These are phyloP conservation scores for Fraxinus pennsylvanica DNA, from an alignment of 257 asterid genomes.

Conservation along the genomic window DNA sequence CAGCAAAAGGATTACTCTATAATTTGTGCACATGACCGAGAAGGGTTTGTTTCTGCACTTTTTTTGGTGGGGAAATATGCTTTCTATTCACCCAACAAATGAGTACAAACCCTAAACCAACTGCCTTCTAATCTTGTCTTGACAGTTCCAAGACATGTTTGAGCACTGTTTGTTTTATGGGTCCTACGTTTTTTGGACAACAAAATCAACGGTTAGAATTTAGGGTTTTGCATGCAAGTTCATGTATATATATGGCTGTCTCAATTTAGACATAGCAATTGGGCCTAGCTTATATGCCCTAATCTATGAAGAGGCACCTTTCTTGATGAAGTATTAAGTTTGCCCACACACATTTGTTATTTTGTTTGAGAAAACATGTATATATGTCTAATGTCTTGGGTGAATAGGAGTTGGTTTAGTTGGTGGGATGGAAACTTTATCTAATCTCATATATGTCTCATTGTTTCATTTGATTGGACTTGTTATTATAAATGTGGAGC, in stretches of 20 bases:
- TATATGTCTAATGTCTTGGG: not conserved
- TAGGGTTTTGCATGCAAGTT: not conserved
- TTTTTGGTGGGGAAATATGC: conserved; percentile 47
- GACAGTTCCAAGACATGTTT: conserved; percentile 56
- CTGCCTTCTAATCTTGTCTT: conserved; percentile 43
- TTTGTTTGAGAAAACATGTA: not conserved
- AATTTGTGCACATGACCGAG: conserved; percentile 42
- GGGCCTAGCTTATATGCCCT: not conserved
- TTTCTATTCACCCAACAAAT: conserved; percentile 32
- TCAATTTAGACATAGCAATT: conserved; percentile 2
- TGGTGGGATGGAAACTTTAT: not conserved
- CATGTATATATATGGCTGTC: not conserved
- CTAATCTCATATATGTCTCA: not conserved
- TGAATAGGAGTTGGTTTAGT: conserved; percentile 2
- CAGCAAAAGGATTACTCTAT: conserved; percentile 26
- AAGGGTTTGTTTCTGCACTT: conserved; percentile 34
- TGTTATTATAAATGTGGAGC: not conserved
- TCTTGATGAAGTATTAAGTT: not conserved
- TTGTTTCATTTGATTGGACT: conserved; percentile 1
- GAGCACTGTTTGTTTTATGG: conserved; percentile 45
- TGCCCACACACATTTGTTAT: not conserved
- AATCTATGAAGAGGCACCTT: not conserved
- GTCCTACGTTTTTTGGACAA: conserved; percentile 35
- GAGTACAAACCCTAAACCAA: conserved; percentile 33
- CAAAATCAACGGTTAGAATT: conserved; percentile 2